A percentile compares a stretch with the other conserved stretches of the same genome.
Evolutionary conservation across 2,329 filamentous ascomycete genomes (phyloP).

Genomic region (Epichloe brachyelytri): DNA sequence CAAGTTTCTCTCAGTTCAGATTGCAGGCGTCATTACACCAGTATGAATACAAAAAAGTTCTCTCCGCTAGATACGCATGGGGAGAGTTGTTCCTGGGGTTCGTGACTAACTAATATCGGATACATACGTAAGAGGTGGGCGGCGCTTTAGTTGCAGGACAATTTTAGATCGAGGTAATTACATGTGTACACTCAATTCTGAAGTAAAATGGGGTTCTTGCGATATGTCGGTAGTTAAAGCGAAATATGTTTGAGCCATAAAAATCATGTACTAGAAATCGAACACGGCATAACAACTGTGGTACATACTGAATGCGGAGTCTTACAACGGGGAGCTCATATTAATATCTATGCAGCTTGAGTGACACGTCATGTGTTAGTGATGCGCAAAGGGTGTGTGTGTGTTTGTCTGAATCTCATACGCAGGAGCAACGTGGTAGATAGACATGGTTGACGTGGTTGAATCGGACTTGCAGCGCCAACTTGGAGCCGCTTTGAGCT

Average conservation of each 20-base stretch:
- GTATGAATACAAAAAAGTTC: not conserved
- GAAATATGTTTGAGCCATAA: not conserved
- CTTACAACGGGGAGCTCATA: not conserved
- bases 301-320: not conserved
- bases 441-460: not conserved
- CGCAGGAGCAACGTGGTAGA: not conserved
- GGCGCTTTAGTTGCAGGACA: too few relatives aligned
- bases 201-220: too few relatives aligned
- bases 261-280: not conserved
- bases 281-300: not conserved
- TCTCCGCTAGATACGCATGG: not conserved
- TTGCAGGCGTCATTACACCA: not conserved
- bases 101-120: not conserved
- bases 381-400: not conserved
- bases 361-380: slow-evolving; percentile 3
- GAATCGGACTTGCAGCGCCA: not conserved
- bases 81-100: not conserved
- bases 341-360: not conserved
- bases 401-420: not conserved
- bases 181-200: too few relatives aligned
- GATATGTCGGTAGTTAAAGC: too few relatives aligned
- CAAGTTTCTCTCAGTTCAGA: slow-evolving; percentile 12
- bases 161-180: too few relatives aligned
- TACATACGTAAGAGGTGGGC: too few relatives aligned
- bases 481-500: not conserved